Evolutionary conservation across 83 land plant genomes (phyloP).

Genomic region (Thuja plicata): DNA sequence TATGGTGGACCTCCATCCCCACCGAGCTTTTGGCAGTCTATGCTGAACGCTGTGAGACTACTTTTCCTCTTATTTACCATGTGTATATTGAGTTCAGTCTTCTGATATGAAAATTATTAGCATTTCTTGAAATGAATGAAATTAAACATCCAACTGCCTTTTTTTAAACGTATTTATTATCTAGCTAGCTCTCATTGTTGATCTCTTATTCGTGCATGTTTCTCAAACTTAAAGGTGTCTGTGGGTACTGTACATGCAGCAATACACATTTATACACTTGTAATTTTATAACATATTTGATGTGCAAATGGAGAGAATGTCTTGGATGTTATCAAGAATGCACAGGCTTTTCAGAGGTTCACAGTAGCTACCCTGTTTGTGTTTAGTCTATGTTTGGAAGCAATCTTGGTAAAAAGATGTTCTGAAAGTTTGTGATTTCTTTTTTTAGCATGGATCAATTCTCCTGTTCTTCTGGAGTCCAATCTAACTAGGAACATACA

Average conservation of each 20-base stretch:
- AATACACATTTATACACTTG: neutral
- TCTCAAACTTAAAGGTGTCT: neutral
- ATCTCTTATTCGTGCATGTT: neutral
- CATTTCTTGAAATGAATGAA: neutral
- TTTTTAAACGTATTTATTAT: neutral
- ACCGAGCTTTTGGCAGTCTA: conserved; percentile 76
- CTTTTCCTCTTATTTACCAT: neutral
- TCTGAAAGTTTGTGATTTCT: neutral
- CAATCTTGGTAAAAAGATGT: neutral
- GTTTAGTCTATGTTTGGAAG: neutral
- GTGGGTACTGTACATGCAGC: neutral
- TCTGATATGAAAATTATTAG: neutral
- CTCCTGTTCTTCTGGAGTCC: neutral
- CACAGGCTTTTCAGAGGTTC: neutral
- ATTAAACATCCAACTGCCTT: too few species aligned
- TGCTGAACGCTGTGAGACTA: conserved; percentile 61
- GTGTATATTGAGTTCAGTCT: neutral
- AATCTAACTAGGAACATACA: neutral
- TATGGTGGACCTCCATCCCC: conserved; percentile 64
- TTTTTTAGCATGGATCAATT: neutral
- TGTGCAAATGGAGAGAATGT: neutral
- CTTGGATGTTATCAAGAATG: neutral
- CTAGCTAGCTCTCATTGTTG: neutral
- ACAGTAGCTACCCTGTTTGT: neutral
- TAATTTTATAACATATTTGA: neutral